These are phyloP conservation scores for Brassica rapa DNA, from an alignment of 345 rosid genomes.

Conservation along the genomic window DNA sequence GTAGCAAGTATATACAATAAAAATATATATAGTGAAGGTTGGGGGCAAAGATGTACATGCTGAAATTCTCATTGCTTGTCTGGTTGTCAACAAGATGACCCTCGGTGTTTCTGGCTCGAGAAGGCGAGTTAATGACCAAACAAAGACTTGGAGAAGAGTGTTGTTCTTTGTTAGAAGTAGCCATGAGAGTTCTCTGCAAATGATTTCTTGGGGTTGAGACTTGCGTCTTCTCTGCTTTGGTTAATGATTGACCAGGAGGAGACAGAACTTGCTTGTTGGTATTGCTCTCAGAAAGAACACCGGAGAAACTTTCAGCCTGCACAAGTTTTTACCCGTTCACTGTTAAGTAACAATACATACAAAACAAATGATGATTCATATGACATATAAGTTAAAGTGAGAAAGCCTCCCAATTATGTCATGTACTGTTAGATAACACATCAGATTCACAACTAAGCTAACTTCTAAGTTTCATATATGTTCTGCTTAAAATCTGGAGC, in stretches of 20 bases:
- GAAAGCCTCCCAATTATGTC: neutral
- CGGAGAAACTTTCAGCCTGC: conserved; percentile 57
- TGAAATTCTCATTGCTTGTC: conserved; percentile 62
- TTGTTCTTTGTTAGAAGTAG: conserved; percentile 50
- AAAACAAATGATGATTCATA: neutral
- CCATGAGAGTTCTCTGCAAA: conserved; percentile 44
- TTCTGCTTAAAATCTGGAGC: neutral
- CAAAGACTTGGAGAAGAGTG: conserved; percentile 52
- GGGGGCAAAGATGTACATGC: conserved; percentile 53
- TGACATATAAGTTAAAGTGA: neutral
- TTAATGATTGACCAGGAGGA: conserved; percentile 59
- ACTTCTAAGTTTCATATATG: neutral
- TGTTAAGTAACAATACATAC: neutral
- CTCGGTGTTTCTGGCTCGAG: conserved; percentile 50
- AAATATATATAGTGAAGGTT: neutral
- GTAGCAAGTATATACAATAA: neutral
- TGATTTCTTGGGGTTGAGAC: conserved; percentile 60
- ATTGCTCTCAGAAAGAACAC: conserved; percentile 61
- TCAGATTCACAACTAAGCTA: neutral
- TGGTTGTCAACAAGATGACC: conserved; percentile 47
- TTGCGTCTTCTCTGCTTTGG: conserved; percentile 44
- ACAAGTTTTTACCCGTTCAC: neutral
- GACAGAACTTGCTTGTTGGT: conserved; percentile 48
- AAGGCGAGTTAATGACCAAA: conserved; percentile 54
- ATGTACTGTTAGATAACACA: neutral